These are phyloP conservation scores for Samsoniella hepiali DNA, from an alignment of 2,329 filamentous ascomycete species.

Conservation along the genomic window DNA sequence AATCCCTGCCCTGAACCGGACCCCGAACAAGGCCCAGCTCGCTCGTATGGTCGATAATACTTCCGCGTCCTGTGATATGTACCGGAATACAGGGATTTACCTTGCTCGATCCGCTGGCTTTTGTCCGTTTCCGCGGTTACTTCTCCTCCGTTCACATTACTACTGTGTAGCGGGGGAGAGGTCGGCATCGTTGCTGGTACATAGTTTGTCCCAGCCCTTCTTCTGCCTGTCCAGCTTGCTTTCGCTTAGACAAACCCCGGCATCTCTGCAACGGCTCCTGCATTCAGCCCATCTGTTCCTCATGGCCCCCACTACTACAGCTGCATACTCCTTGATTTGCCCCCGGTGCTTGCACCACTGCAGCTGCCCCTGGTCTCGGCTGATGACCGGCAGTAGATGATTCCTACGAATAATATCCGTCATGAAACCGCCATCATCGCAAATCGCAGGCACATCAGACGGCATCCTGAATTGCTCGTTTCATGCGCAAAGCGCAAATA, in stretches of 20 bases:
- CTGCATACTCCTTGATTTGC: neutral
- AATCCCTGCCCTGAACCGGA: no score
- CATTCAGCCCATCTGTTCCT: neutral
- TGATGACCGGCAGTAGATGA: neutral
- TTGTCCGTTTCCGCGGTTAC: no score
- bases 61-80: neutral
- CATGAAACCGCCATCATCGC: neutral
- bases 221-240: no score
- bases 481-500: conserved; percentile 2
- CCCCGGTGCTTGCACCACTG: neutral
- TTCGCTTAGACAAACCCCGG: neutral
- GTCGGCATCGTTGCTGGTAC: no score
- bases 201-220: no score
- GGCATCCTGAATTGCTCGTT: neutral
- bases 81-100: neutral
- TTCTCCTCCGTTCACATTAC: no score
- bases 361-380: neutral
- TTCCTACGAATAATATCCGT: neutral
- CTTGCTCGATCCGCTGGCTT: no score
- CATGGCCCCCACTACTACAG: neutral
- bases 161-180: no score
- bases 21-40: neutral
- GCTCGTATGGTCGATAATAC: neutral
- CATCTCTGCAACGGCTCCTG: neutral
- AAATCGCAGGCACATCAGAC: neutral